These are phyloP conservation scores for Hypomyces rosellus DNA, from an alignment of 2,329 filamentous ascomycete species.

Conservation along the genomic window DNA sequence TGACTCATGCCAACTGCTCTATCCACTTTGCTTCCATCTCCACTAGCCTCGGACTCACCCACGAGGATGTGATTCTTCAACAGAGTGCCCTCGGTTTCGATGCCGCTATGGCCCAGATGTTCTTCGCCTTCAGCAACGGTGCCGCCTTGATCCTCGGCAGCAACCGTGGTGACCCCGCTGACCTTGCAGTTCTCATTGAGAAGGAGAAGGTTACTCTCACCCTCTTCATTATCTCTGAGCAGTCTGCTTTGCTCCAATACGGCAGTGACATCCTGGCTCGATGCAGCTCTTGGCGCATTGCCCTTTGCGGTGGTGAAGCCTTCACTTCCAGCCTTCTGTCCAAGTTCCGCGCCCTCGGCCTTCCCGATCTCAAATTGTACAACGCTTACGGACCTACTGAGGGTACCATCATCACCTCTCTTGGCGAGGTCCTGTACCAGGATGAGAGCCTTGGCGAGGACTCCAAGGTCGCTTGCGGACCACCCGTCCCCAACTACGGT, in stretches of 20 bases:
- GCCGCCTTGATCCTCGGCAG: background rate
- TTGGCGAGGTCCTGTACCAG: background rate
- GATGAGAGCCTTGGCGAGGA: background rate
- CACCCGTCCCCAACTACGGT: background rate
- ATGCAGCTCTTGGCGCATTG: background rate
- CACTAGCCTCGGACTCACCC: conserved; percentile 35
- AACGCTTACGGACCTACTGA: conserved; percentile 1
- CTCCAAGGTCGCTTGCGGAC: background rate
- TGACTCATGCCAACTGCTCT: background rate
- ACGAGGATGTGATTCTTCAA: conserved; percentile 34
- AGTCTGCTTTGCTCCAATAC: background rate
- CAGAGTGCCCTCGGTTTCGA: conserved; percentile 5
- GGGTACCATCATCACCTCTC: background rate
- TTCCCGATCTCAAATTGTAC: background rate
- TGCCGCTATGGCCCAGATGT: background rate
- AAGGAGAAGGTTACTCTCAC: background rate
- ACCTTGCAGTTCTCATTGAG: background rate
- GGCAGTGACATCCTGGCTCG: background rate
- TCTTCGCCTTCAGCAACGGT: background rate
- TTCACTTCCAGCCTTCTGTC: background rate
- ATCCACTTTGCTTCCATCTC: conserved; percentile 10
- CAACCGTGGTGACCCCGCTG: background rate
- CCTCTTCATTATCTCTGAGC: background rate
- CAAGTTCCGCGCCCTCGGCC: background rate
- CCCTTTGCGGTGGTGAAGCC: background rate